A percentile compares a stretch with the other conserved stretches of the same genome.
These are phyloP conservation scores for Fusarium subtropicale DNA, from an alignment of 2,329 filamentous ascomycete genomes.

Conservation along the genomic window DNA sequence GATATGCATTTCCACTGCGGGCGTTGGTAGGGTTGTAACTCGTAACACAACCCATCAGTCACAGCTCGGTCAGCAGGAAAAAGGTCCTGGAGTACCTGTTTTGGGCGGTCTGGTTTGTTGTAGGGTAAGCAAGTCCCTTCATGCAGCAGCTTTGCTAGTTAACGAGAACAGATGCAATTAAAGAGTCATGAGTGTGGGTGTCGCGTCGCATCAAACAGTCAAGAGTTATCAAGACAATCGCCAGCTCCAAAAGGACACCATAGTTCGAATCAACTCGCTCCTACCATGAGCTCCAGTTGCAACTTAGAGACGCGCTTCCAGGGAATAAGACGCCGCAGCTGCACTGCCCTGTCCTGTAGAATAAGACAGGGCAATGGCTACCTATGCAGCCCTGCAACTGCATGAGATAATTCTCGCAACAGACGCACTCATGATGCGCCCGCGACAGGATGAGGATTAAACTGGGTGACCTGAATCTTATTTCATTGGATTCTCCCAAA, in stretches of 20 bases:
- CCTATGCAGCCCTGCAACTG: conserved; percentile 21
- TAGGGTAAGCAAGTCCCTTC: conserved; percentile 32
- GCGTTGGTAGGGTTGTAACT: conserved; percentile 13
- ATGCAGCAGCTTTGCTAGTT: conserved; percentile 15
- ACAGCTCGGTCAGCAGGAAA: conserved; percentile 22
- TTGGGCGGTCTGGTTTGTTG: neutral
- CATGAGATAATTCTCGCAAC: conserved; percentile 31
- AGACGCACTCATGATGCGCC: conserved; percentile 31
- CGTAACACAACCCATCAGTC: conserved; percentile 29
- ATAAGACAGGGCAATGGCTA: conserved; percentile 14
- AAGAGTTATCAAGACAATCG: conserved; percentile 5
- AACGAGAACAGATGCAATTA: conserved; percentile 40
- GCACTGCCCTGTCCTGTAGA: conserved; percentile 17
- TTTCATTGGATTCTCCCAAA: conserved; percentile 16
- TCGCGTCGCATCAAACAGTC: conserved; percentile 12
- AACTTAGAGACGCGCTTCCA: conserved; percentile 27
- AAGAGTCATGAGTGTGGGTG: conserved; percentile 36
- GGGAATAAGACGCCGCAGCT: conserved; percentile 20
- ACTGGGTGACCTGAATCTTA: conserved; percentile 1
- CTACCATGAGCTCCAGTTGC: conserved; percentile 15
- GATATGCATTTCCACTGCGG: conserved; percentile 8
- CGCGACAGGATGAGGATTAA: conserved; percentile 12
- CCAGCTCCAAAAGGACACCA: neutral
- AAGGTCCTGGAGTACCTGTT: neutral
- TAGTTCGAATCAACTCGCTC: conserved; percentile 5